A percentile compares a stretch with the other conserved stretches of the same genome.
Evolutionary conservation across 495 filamentous ascomycete genomes (phyloP).

Genomic region (Tuber indicum): DNA sequence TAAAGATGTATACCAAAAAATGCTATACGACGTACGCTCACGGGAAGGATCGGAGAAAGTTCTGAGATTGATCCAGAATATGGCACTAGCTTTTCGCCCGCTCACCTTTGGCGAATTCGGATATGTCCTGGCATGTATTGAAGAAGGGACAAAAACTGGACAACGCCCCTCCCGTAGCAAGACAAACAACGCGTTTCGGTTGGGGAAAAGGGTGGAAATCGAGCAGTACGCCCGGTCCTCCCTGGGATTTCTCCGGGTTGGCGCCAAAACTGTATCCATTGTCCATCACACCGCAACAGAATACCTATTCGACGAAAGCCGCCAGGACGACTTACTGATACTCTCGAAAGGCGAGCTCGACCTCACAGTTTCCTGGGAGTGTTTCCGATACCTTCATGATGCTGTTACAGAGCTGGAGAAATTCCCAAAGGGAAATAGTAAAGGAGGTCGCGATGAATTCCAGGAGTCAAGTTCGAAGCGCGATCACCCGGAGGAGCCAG

Average conservation of each 20-base stretch:
- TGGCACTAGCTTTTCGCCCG: not conserved
- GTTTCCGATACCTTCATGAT: not conserved
- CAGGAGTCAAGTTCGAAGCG: not conserved
- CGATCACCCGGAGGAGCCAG: not conserved
- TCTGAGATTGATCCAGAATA: not conserved
- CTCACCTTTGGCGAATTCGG: not conserved
- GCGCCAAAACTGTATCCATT: not conserved
- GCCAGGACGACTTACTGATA: not conserved
- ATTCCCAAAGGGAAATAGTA: not conserved
- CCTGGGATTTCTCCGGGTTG: not conserved
- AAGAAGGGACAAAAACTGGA: not conserved
- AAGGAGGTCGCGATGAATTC: not conserved
- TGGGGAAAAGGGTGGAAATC: not conserved
- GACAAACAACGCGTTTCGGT: no score
- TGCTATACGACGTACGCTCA: not conserved
- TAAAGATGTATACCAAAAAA: not conserved
- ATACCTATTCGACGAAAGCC: not conserved
- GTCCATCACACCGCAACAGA: not conserved
- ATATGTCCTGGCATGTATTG: not conserved
- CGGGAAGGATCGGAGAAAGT: not conserved
- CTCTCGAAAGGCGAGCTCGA: not conserved
- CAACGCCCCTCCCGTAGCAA: not conserved
- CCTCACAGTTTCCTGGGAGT: not conserved
- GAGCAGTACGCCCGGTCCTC: not conserved
- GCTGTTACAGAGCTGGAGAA: not conserved